Evolutionary conservation across 208 protist genomes (phyloP).

Genomic region (Trypanosoma avium): DNA sequence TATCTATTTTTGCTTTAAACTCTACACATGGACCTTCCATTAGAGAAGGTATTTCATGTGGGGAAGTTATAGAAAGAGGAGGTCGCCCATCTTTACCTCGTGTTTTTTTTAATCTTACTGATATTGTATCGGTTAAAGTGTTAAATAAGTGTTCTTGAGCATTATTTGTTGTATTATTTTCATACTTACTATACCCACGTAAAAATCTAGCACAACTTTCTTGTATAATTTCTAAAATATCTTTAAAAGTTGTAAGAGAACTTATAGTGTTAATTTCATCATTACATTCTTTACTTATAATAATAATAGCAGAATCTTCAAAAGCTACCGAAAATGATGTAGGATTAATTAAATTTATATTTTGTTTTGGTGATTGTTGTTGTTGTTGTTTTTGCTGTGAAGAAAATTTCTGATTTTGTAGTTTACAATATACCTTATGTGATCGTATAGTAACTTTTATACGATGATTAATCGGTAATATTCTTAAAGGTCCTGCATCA

Average conservation of each 20-base stretch:
- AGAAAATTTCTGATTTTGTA: too few relatives aligned
- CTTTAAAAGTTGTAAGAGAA: constrained; percentile 25
- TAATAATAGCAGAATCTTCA: constrained; percentile 49
- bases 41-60: constrained; percentile 47
- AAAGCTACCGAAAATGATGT: constrained; percentile 28
- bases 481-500: constrained; percentile 25
- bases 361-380: too few relatives aligned
- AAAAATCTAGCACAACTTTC: constrained; percentile 57
- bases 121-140: constrained; percentile 57
- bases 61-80: constrained; percentile 35
- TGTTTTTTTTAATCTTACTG: constrained; percentile 59
- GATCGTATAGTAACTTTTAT: constrained; percentile 46
- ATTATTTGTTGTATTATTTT: background rate
- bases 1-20: constrained; percentile 57
- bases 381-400: too few relatives aligned
- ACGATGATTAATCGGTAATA: constrained; percentile 19
- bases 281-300: background rate
- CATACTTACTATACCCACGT: constrained; percentile 24
- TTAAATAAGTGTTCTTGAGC: constrained; percentile 34
- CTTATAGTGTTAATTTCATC: background rate
- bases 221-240: constrained; percentile 43
- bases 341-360: background rate
- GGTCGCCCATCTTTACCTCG: constrained; percentile 27
- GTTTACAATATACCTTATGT: constrained; percentile 59
- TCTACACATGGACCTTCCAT: constrained; percentile 66